Conservation (phyloP, 805 yeast species). For the Lipomyces orientalis region DNA sequence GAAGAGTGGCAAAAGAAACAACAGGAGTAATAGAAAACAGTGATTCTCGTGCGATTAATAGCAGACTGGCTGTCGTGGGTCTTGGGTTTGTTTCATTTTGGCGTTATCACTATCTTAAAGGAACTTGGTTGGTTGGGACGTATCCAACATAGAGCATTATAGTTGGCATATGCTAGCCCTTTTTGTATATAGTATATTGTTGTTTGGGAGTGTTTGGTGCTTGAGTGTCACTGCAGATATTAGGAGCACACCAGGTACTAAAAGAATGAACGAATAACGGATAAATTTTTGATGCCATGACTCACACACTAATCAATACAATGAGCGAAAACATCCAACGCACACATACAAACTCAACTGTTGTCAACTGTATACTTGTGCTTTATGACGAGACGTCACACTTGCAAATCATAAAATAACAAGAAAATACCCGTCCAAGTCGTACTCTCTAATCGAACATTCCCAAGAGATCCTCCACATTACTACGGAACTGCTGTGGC, state of each 20-base stretch:
- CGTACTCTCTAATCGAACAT: slow-evolving; percentile 31
- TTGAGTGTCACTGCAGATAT: background rate
- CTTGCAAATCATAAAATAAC: background rate
- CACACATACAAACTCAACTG: background rate
- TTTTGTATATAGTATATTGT: background rate
- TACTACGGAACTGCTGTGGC: slow-evolving; percentile 35
- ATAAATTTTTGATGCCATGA: background rate
- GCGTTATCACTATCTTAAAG: background rate
- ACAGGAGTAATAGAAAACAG: slow-evolving; percentile 12
- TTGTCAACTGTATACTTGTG: background rate
- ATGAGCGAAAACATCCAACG: background rate
- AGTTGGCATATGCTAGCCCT: background rate
- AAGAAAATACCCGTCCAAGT: background rate
- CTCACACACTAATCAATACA: background rate
- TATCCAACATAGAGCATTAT: background rate
- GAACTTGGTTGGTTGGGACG: background rate
- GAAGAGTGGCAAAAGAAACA: slow-evolving; percentile 72
- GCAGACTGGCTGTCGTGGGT: too few relatives aligned
- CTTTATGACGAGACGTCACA: background rate
- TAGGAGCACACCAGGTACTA: background rate
- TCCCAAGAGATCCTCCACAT: slow-evolving; percentile 35
- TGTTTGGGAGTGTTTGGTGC: background rate
- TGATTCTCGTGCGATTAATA: background rate
- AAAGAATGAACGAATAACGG: background rate
- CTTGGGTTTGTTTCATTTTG: background rate